Evolutionary conservation across 495 filamentous ascomycete species (phyloP).

Genomic region (Penicillium turbatum): DNA sequence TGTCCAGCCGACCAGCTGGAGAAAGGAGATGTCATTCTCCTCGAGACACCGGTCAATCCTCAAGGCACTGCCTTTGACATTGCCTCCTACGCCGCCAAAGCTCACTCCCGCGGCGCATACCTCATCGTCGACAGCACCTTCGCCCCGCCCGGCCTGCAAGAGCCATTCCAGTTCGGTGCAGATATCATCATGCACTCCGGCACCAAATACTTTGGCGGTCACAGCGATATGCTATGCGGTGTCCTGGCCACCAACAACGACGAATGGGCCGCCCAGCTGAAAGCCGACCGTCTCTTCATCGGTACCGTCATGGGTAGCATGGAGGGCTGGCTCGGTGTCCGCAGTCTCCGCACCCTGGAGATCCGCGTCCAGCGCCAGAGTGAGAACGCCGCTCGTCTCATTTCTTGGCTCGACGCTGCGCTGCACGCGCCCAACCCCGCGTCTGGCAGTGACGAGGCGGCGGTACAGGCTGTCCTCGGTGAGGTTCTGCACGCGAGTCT

Average conservation of each 20-base stretch:
- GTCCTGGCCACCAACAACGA: slow-evolving; percentile 61
- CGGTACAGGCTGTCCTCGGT: slow-evolving; percentile 50
- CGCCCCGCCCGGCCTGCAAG: slow-evolving; percentile 82
- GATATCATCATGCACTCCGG: slow-evolving; percentile 88
- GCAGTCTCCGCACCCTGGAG: slow-evolving; percentile 82
- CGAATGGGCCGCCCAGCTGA: slow-evolving; percentile 55
- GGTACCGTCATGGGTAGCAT: slow-evolving; percentile 85
- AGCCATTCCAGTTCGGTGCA: slow-evolving; percentile 75
- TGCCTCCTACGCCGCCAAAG: slow-evolving; percentile 59
- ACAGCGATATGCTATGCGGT: slow-evolving; percentile 86
- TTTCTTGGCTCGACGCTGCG: slow-evolving; percentile 60
- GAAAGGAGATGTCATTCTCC: slow-evolving; percentile 77
- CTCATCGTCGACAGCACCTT: slow-evolving; percentile 91
- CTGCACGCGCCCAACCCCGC: slow-evolving; percentile 31
- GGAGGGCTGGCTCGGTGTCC: slow-evolving; percentile 86
- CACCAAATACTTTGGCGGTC: slow-evolving; percentile 94
- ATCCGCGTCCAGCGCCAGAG: slow-evolving; percentile 74
- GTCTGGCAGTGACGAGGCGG: slow-evolving; percentile 33
- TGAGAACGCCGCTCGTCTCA: slow-evolving; percentile 60
- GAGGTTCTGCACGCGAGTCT: slow-evolving; percentile 71
- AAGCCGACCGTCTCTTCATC: slow-evolving; percentile 63
- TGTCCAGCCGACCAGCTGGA: slow-evolving; percentile 52
- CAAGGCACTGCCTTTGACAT: slow-evolving; percentile 76
- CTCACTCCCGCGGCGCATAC: slow-evolving; percentile 65
- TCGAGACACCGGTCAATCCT: slow-evolving; percentile 92